Percentiles rank a stretch among this genome's conserved stretches.
These are phyloP conservation scores for Trichoderma guizhouense DNA, from an alignment of 2,329 filamentous ascomycete genomes.

Conservation along the genomic window DNA sequence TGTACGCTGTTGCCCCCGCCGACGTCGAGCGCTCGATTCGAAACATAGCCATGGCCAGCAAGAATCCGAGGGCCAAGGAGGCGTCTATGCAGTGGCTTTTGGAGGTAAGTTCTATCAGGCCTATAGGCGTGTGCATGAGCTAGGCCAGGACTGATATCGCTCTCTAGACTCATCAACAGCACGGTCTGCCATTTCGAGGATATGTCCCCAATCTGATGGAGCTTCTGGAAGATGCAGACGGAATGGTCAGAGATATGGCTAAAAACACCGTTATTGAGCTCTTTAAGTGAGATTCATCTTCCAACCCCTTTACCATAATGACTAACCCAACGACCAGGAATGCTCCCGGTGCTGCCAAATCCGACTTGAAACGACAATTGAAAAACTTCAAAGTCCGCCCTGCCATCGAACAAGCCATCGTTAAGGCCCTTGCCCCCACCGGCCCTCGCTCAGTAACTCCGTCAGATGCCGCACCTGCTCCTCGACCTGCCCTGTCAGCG, in stretches of 20 bases:
- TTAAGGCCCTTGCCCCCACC: slow-evolving; percentile 65
- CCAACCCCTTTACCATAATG: background rate
- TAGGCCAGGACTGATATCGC: slow-evolving; percentile 23
- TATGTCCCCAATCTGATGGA: slow-evolving; percentile 84
- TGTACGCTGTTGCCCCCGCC: slow-evolving; percentile 65
- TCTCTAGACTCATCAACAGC: slow-evolving; percentile 71
- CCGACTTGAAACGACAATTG: slow-evolving; percentile 83
- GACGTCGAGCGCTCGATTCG: slow-evolving; percentile 81
- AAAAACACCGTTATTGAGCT: slow-evolving; percentile 82
- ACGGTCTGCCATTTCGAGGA: slow-evolving; percentile 73
- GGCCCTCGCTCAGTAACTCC: slow-evolving; percentile 42
- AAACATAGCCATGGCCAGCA: slow-evolving; percentile 72
- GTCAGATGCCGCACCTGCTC: slow-evolving; percentile 35
- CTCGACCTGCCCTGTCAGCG: slow-evolving; percentile 45
- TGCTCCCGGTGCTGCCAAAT: slow-evolving; percentile 79
- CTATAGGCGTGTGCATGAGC: background rate
- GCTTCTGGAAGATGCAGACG: slow-evolving; percentile 85
- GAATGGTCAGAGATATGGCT: slow-evolving; percentile 78
- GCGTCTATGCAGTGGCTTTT: slow-evolving; percentile 80
- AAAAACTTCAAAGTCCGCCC: slow-evolving; percentile 81
- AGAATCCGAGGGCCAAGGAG: slow-evolving; percentile 82
- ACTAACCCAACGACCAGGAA: slow-evolving; percentile 45
- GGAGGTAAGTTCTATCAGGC: slow-evolving; percentile 49
- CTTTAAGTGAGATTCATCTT: slow-evolving; percentile 60
- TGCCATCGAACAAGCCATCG: slow-evolving; percentile 78